phyloP scores from a whole-genome alignment of 495 filamentous ascomycete genomes.

The Tuber aestivum region DNA sequence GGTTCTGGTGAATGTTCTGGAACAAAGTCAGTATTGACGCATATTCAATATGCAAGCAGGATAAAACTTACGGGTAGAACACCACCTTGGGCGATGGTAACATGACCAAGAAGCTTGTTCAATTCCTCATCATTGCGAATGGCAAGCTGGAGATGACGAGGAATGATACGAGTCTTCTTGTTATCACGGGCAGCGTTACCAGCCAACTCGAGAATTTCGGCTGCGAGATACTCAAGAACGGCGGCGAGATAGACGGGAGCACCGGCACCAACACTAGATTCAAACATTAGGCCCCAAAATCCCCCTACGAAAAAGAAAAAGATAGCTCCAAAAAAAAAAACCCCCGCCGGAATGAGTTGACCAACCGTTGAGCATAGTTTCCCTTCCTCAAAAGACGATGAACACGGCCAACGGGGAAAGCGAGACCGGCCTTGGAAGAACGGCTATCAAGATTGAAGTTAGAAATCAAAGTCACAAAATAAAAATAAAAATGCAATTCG shows the following conservation, averaged over 20 bases:
- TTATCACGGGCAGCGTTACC: constrained; percentile 98
- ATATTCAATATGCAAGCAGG: constrained; percentile 49
- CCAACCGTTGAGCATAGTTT: constrained; percentile 99
- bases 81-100: constrained; percentile 99
- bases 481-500: constrained; percentile 23
- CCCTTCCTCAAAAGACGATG: constrained; percentile 99
- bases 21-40: not conserved
- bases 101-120: constrained; percentile 99
- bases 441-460: constrained; percentile 57
- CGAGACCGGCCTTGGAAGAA: constrained; percentile 98
- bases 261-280: constrained; percentile 51
- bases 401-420: constrained; percentile 99
- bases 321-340: constrained; percentile 44
- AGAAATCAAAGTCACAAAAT: constrained; percentile 42
- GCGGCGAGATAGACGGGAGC: constrained; percentile 97
- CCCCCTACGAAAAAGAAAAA: constrained; percentile 13
- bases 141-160: constrained; percentile 96
- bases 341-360: too few species aligned
- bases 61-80: constrained; percentile 68
- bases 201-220: constrained; percentile 97
- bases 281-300: constrained; percentile 10
- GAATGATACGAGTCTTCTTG: constrained; percentile 99
- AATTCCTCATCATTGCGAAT: constrained; percentile 99
- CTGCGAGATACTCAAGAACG: constrained; percentile 96
- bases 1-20: constrained; percentile 40